These are phyloP conservation scores for Gigaspora rosea DNA, from an alignment of 192 early-diverging fungal species.

Conservation along the genomic window DNA sequence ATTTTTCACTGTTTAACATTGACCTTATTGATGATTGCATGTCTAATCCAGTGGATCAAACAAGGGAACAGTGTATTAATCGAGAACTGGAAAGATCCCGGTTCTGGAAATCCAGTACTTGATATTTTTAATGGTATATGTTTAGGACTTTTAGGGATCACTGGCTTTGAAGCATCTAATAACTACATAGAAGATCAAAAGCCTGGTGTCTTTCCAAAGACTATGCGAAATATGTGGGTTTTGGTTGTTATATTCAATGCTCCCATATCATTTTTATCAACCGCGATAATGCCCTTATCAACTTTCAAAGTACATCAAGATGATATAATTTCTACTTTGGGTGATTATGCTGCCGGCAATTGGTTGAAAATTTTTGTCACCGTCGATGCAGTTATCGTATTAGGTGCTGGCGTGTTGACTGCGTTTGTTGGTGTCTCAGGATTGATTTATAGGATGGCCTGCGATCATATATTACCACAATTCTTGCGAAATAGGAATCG, in stretches of 20 bases:
- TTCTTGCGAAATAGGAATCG: slow-evolving; percentile 49
- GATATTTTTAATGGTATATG: slow-evolving; percentile 59
- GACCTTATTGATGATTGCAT: slow-evolving; percentile 43
- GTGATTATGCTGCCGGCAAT: slow-evolving; percentile 36
- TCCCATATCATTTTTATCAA: slow-evolving; percentile 48
- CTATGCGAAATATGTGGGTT: slow-evolving; percentile 58
- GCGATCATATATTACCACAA: slow-evolving; percentile 52
- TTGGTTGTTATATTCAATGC: slow-evolving; percentile 49
- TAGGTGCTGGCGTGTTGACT: slow-evolving; percentile 60
- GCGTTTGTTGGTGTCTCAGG: slow-evolving; percentile 57
- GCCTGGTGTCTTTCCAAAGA: slow-evolving; percentile 56
- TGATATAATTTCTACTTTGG: slow-evolving; percentile 49
- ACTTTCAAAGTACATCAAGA: slow-evolving; percentile 42
- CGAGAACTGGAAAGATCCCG: slow-evolving; percentile 50
- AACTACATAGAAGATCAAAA: slow-evolving; percentile 62
- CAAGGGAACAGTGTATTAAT: slow-evolving; percentile 42
- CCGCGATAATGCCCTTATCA: slow-evolving; percentile 50
- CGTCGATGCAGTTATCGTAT: slow-evolving; percentile 59
- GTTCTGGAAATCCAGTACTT: slow-evolving; percentile 33
- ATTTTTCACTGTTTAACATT: slow-evolving; percentile 48
- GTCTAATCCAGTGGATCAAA: slow-evolving; percentile 45
- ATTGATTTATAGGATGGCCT: slow-evolving; percentile 52
- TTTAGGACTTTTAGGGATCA: slow-evolving; percentile 55
- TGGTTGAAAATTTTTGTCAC: slow-evolving; percentile 50
- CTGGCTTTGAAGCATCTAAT: slow-evolving; percentile 54